Percentiles rank a stretch among this genome's conserved stretches.
Evolutionary conservation across 441 rosid species (phyloP).

Genomic region (Aquilaria agallochum): DNA sequence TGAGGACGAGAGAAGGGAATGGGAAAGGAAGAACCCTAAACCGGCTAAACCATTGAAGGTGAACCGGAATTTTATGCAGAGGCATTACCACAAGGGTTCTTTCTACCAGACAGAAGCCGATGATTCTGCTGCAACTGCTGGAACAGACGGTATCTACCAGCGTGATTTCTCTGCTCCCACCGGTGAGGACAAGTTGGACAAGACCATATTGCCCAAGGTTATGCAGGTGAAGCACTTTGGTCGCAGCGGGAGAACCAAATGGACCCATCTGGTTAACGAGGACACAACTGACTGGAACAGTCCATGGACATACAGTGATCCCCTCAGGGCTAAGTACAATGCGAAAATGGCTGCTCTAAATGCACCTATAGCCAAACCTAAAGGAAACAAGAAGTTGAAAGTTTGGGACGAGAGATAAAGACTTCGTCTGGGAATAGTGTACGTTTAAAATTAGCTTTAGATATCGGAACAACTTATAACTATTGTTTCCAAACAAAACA

Average conservation of each 20-base stretch:
- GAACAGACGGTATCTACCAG: constrained; percentile 36
- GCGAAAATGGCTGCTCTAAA: constrained; percentile 90
- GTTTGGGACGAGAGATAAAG: constrained; percentile 52
- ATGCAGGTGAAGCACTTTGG: constrained; percentile 99
- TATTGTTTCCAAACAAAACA: not conserved
- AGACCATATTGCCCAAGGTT: constrained; percentile 78
- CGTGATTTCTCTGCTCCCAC: constrained; percentile 93
- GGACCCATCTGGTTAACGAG: constrained; percentile 94
- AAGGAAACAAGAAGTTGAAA: constrained; percentile 93
- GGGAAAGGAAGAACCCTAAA: constrained; percentile 89
- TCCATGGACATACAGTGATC: constrained; percentile 83
- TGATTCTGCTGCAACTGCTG: constrained; percentile 57
- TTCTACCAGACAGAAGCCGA: constrained; percentile 71
- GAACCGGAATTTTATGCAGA: constrained; percentile 94
- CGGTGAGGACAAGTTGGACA: constrained; percentile 89
- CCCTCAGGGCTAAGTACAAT: constrained; percentile 78
- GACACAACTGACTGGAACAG: constrained; percentile 94
- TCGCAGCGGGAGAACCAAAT: constrained; percentile 89
- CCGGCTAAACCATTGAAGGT: constrained; percentile 49
- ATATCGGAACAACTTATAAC: too few relatives aligned
- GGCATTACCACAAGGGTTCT: constrained; percentile 86
- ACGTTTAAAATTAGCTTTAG: too few relatives aligned
- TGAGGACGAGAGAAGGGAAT: constrained; percentile 91
- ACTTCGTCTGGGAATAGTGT: too few relatives aligned
- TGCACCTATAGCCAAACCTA: constrained; percentile 75